phyloP scores from a whole-genome alignment of 352 stramenopile species.

The Phytophthora multivora region DNA sequence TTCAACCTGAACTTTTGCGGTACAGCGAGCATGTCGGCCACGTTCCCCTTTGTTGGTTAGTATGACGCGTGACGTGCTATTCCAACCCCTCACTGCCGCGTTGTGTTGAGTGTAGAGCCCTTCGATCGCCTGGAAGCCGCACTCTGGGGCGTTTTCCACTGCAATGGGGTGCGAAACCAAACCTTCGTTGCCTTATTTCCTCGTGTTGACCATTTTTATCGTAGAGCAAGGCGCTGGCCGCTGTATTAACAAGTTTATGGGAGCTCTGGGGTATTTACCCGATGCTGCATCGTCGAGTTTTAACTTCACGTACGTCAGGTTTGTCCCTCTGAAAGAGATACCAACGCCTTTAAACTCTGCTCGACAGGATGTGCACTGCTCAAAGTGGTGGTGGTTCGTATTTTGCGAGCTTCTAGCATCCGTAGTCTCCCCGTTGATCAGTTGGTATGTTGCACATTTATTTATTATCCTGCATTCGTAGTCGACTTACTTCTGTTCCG shows the following conservation, averaged over 20 bases:
- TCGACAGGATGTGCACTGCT: constrained; percentile 10
- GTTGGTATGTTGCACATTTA: constrained; percentile 15
- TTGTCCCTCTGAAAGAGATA: background rate
- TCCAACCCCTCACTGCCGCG: background rate
- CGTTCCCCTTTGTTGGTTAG: constrained; percentile 44
- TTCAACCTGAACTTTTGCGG: constrained; percentile 9
- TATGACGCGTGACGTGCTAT: background rate
- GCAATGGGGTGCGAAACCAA: background rate
- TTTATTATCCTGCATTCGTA: background rate
- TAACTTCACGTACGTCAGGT: constrained; percentile 23
- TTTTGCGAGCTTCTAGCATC: constrained; percentile 5
- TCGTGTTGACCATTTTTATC: background rate
- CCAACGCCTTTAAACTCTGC: background rate
- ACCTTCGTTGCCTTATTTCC: background rate
- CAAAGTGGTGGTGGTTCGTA: constrained; percentile 19
- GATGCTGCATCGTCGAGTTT: constrained; percentile 2
- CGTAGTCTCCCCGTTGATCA: constrained; percentile 17
- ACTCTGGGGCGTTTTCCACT: constrained; percentile 33
- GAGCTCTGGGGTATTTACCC: constrained; percentile 36
- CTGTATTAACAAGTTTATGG: constrained; percentile 12
- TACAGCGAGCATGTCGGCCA: constrained; percentile 31
- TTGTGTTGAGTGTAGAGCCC: constrained; percentile 23
- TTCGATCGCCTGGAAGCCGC: constrained; percentile 33
- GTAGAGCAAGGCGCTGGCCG: background rate
- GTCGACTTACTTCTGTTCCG: constrained; percentile 1